Percentiles rank a stretch among this genome's conserved stretches.
phyloP scores from a whole-genome alignment of 495 filamentous ascomycete genomes.

The Wilcoxina mikolae region DNA sequence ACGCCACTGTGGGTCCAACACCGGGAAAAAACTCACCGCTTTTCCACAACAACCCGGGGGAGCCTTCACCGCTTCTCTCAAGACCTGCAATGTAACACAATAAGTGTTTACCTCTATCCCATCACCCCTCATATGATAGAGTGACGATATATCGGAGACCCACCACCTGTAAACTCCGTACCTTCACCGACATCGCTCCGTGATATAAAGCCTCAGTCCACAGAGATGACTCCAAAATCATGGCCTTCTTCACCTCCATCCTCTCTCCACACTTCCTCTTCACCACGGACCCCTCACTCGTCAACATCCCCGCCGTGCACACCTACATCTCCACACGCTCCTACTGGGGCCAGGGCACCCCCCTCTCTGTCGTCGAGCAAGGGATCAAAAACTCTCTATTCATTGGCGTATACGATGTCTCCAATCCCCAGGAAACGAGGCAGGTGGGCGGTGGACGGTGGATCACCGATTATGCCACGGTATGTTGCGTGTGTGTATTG shows the following conservation, averaged over 20 bases:
- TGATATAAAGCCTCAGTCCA: too few species aligned
- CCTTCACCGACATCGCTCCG: too few species aligned
- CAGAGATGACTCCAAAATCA: too few species aligned
- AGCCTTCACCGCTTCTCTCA: too few species aligned
- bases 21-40: too few species aligned
- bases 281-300: not conserved
- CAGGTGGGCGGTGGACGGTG: not conserved
- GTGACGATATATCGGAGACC: too few species aligned
- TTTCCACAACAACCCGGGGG: too few species aligned
- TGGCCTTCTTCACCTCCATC: not conserved
- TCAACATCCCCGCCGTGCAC: not conserved
- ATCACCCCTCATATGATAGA: too few species aligned
- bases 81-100: too few species aligned
- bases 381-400: not conserved
- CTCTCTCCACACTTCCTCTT: not conserved
- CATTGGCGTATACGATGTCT: not conserved
- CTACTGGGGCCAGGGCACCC: not conserved
- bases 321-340: not conserved
- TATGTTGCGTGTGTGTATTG: not conserved
- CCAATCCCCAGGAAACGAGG: not conserved
- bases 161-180: too few species aligned
- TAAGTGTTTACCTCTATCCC: too few species aligned
- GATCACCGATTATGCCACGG: constrained; percentile 2
- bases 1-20: too few species aligned
- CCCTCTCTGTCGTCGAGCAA: not conserved